Percentiles rank a stretch among this genome's conserved stretches.
phyloP scores from a whole-genome alignment of 2,329 filamentous ascomycete genomes.

The Xylariales sp. region DNA sequence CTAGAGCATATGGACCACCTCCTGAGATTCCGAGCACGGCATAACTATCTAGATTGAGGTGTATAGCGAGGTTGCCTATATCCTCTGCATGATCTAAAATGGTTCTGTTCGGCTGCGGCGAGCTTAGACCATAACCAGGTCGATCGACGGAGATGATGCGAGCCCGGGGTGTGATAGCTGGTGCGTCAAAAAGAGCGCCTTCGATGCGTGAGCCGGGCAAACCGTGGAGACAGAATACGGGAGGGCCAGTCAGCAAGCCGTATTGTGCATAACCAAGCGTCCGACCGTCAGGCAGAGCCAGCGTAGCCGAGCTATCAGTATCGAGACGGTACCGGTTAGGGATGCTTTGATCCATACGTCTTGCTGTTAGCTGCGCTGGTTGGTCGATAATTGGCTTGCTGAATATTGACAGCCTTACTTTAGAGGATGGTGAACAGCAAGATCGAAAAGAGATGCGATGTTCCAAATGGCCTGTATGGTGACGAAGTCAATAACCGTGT shows the following conservation, averaged over 20 bases:
- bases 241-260: constrained; percentile 16
- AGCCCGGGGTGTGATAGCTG: constrained; percentile 27
- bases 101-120: constrained; percentile 26
- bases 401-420: not conserved
- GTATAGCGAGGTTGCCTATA: constrained; percentile 21
- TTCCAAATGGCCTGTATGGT: constrained; percentile 1
- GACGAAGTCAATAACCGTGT: not conserved
- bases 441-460: not conserved
- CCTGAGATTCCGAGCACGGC: constrained; percentile 27
- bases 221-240: constrained; percentile 30
- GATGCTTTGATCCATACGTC: constrained; percentile 21
- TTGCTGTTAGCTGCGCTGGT: not conserved
- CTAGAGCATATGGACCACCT: constrained; percentile 35
- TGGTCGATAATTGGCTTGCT: not conserved
- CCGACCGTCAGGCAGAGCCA: constrained; percentile 27
- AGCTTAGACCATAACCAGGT: constrained; percentile 29
- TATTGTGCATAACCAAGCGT: constrained; percentile 31
- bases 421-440: not conserved
- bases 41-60: constrained; percentile 31
- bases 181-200: constrained; percentile 31
- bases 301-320: constrained; percentile 18
- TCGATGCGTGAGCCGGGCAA: constrained; percentile 29
- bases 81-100: constrained; percentile 26
- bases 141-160: constrained; percentile 32
- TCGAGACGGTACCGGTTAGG: constrained; percentile 30